Evolutionary conservation across 2,329 filamentous ascomycete genomes (phyloP), one percentile per base, ranked within the genome.

Genomic region (Chaetomiaceae sp.): DNA sequence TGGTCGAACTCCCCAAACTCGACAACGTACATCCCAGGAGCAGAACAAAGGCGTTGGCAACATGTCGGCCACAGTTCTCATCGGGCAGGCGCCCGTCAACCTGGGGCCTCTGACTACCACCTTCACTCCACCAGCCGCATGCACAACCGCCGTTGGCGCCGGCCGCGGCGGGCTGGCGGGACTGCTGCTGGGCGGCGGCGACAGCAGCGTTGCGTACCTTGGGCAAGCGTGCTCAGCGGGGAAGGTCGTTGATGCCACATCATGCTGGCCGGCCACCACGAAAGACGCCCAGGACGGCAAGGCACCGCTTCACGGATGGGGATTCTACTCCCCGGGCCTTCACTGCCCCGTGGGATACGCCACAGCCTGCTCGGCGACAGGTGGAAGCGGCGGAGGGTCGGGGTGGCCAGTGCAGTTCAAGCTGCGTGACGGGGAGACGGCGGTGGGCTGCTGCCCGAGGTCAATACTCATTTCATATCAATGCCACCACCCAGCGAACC

Each of bases 361-460:
- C 3, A 58, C 56, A 7, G 58, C 58, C 3, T 60, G 58, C 47
- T 53, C 54, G 26, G 58, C 56, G 14, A 58, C 54, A 2, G 57
- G 52, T 15, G 56, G 54, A 6, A 54, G 47, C 18, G 51, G 49
- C 10, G 56, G 52, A 14, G 22, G 32, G 12, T 52, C 55, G 4
- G 55, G 42, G 4, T 60, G 56, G 55, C 50, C 50, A 20, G 51
- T 60, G 34, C 57, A 60, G 52, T 60, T 59, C 49, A 42, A 39
- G 20, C 49, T 59, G 11, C 35, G 40, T 2, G 52, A 50, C 9
- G 54, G 52, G 1, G 59, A 61, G 48, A 61, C 57, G 10, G 59
- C 59, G 10, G 54, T 58, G 7, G 59, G 58, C 7, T 61, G 57
- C 32, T 61, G 57, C 46, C 59, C 56, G 26, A 57, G 49, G 58